phyloP scores from a whole-genome alignment of 176 grass and related monocot species.

The Calamus simplicifolius region DNA sequence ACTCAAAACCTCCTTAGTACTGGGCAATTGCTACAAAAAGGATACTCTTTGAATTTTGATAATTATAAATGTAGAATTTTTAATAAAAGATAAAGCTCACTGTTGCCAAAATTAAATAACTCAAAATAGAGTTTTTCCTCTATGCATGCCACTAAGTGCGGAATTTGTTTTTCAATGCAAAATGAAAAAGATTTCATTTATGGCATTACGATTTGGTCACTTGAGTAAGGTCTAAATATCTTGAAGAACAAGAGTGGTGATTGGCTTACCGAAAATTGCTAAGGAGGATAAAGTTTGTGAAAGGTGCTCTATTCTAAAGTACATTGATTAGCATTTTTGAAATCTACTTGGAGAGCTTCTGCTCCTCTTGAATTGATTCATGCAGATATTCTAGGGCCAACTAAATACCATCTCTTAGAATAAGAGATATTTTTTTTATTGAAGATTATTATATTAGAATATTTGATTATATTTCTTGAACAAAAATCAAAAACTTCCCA shows the following conservation, averaged over 20 bases:
- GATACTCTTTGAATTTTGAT: conserved; percentile 1
- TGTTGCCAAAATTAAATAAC: no score
- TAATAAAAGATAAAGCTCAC: neutral
- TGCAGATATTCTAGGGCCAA: neutral
- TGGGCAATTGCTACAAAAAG: neutral
- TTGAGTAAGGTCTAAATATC: conserved; percentile 6
- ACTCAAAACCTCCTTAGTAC: conserved; percentile 10
- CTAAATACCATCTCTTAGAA: neutral
- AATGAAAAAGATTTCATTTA: neutral
- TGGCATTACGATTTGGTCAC: conserved; percentile 19
- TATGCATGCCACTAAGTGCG: no score
- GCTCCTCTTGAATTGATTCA: neutral
- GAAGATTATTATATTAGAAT: neutral
- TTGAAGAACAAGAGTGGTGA: conserved; percentile 14
- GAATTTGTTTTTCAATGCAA: no score
- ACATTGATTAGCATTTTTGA: neutral
- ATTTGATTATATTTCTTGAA: neutral
- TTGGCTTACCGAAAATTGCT: neutral
- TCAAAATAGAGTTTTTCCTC: no score
- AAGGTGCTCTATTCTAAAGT: neutral
- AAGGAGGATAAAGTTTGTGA: neutral
- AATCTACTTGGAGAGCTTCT: neutral
- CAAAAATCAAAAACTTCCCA: neutral
- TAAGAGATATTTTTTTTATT: neutral
- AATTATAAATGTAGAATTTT: neutral